Conservation (phyloP, 805 yeast species). For the fission yeast (Schizosaccharomyces pombe) region DNA sequence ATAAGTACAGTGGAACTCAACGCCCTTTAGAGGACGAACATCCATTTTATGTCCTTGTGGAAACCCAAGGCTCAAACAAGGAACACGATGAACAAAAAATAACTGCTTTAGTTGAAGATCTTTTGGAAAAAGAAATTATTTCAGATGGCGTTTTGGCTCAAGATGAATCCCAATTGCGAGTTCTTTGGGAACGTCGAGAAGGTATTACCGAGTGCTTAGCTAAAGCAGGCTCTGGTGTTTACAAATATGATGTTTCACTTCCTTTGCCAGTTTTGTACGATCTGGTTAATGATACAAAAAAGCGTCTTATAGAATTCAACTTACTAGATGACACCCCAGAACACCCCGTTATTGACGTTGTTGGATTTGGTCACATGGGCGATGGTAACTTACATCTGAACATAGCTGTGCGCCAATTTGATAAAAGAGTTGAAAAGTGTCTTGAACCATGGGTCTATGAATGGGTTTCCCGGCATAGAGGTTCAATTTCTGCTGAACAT, state of each 20-base stretch:
- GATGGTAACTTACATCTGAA: slow-evolving; percentile 92
- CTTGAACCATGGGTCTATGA: slow-evolving; percentile 91
- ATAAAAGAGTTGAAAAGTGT: slow-evolving; percentile 49
- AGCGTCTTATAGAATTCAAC: slow-evolving; percentile 29
- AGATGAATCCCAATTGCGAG: slow-evolving; percentile 65
- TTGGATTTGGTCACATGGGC: slow-evolving; percentile 96
- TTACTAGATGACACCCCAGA: slow-evolving; percentile 28
- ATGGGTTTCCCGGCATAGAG: slow-evolving; percentile 45
- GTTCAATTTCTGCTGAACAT: slow-evolving; percentile 92
- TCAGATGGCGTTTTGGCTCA: slow-evolving; percentile 92
- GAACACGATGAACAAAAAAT: slow-evolving; percentile 85
- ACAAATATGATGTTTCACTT: slow-evolving; percentile 86
- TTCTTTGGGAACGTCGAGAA: slow-evolving; percentile 92
- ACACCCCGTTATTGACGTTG: slow-evolving; percentile 59
- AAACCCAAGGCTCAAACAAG: slow-evolving; percentile 84
- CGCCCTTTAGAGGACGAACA: slow-evolving; percentile 68
- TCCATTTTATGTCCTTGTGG: slow-evolving; percentile 79
- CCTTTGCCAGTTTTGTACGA: slow-evolving; percentile 66
- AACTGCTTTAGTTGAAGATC: slow-evolving; percentile 57
- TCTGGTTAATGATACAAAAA: slow-evolving; percentile 56
- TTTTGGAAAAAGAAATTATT: slow-evolving; percentile 65
- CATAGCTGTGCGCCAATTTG: slow-evolving; percentile 69
- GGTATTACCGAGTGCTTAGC: slow-evolving; percentile 74
- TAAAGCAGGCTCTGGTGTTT: slow-evolving; percentile 63
- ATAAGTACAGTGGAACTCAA: slow-evolving; percentile 27